Evolutionary conservation across 2,329 filamentous ascomycete genomes (phyloP).

Genomic region (Chaetomiaceae sp.): DNA sequence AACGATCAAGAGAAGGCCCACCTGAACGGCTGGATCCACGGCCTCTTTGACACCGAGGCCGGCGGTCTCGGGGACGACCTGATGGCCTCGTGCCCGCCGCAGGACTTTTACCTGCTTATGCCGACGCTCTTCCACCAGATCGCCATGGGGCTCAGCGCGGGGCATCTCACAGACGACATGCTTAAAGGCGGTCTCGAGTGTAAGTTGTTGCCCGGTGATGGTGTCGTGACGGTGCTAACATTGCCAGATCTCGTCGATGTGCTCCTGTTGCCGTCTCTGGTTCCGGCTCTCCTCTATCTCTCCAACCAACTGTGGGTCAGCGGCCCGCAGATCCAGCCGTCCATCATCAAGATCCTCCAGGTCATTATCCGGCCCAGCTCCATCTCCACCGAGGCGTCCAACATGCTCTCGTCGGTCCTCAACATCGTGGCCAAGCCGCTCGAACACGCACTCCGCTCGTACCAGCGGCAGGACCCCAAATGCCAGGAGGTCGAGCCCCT

Average conservation of each 20-base stretch:
- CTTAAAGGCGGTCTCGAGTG: constrained; percentile 74
- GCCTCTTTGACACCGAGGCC: constrained; percentile 70
- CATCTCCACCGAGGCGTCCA: constrained; percentile 65
- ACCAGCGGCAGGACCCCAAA: constrained; percentile 62
- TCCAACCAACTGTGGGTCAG: constrained; percentile 65
- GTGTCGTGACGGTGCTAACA: constrained; percentile 16
- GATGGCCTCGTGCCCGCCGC: constrained; percentile 75
- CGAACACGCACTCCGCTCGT: constrained; percentile 61
- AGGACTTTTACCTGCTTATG: constrained; percentile 75
- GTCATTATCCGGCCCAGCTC: constrained; percentile 67
- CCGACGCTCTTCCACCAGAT: constrained; percentile 74
- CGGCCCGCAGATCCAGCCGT: constrained; percentile 58
- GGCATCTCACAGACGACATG: constrained; percentile 62
- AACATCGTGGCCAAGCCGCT: constrained; percentile 67
- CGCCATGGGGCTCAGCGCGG: constrained; percentile 63
- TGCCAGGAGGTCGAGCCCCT: constrained; percentile 68
- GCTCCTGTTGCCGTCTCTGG: constrained; percentile 72
- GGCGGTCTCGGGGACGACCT: constrained; percentile 73
- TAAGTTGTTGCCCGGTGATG: constrained; percentile 38
- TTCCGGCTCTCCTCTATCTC: constrained; percentile 69
- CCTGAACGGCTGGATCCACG: constrained; percentile 70
- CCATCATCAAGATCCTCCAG: constrained; percentile 67
- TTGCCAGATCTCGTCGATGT: constrained; percentile 68
- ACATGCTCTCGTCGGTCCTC: constrained; percentile 67
- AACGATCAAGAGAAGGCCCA: constrained; percentile 61